Evolutionary conservation across 192 early-diverging fungal genomes (phyloP).

Genomic region (Backusella westeae): DNA sequence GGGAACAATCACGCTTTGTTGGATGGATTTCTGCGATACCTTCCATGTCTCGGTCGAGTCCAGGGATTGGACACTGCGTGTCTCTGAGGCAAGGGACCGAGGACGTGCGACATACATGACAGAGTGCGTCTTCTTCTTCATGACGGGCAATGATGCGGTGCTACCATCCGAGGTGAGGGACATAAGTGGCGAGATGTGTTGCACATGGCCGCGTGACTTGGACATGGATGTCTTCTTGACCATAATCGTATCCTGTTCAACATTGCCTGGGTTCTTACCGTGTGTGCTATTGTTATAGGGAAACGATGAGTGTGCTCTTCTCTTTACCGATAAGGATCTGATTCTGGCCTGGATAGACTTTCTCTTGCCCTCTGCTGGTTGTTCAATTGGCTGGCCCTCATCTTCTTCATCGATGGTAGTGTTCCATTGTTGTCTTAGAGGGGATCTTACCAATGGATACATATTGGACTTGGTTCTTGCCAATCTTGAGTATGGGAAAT

Average conservation of each 20-base stretch:
- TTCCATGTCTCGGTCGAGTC: neutral
- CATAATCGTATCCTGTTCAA: neutral
- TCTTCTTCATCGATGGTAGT: neutral
- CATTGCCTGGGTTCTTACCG: neutral
- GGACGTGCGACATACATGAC: neutral
- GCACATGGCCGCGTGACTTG: neutral
- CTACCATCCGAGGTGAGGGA: neutral
- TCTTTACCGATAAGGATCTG: neutral
- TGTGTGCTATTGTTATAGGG: neutral
- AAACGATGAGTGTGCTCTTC: neutral
- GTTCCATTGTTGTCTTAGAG: slow-evolving; percentile 3
- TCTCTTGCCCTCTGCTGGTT: neutral
- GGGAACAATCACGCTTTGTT: neutral
- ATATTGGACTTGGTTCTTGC: neutral
- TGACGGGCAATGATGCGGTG: neutral
- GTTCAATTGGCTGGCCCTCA: too few relatives aligned
- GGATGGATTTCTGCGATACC: neutral
- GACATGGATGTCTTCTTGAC: neutral
- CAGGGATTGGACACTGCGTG: neutral
- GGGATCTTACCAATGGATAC: neutral
- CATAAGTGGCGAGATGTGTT: neutral
- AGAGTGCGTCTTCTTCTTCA: neutral
- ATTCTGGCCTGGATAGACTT: neutral
- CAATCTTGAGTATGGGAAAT: neutral
- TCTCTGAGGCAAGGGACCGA: neutral